These are phyloP conservation scores for Pestalotiopsis sp. DNA, from an alignment of 2,329 filamentous ascomycete species.

Conservation along the genomic window DNA sequence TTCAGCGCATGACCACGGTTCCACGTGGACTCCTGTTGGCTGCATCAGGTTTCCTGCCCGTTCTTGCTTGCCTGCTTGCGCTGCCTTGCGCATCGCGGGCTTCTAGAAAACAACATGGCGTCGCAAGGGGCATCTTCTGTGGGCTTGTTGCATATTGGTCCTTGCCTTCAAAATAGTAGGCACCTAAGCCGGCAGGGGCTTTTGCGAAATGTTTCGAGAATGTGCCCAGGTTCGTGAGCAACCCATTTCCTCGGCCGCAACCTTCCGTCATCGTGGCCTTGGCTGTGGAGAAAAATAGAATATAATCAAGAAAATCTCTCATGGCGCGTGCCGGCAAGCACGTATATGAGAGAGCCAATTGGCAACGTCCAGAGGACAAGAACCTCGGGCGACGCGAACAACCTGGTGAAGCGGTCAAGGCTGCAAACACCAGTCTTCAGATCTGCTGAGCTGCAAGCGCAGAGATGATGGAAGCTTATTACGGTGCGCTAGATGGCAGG, in stretches of 20 bases:
- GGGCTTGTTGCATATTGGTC: background rate
- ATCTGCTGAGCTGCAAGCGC: background rate
- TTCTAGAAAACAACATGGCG: slow-evolving; percentile 5
- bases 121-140: background rate
- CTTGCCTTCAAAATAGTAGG: background rate
- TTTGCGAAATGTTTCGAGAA: background rate
- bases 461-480: background rate
- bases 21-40: slow-evolving; percentile 2
- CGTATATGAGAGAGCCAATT: background rate
- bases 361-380: background rate
- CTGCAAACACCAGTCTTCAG: background rate
- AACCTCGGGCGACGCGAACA: background rate
- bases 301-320: background rate
- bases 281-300: background rate
- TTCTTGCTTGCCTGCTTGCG: background rate
- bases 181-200: background rate
- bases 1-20: slow-evolving; percentile 7
- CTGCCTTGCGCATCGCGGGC: background rate
- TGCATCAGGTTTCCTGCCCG: background rate
- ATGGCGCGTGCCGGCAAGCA: background rate
- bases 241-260: background rate
- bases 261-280: background rate
- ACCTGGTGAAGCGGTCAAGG: background rate
- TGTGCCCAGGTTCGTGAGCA: background rate
- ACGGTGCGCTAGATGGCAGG: background rate